These are phyloP conservation scores for Hansenula sp. DNA, from an alignment of 1,139 yeast species.

Conservation along the genomic window DNA sequence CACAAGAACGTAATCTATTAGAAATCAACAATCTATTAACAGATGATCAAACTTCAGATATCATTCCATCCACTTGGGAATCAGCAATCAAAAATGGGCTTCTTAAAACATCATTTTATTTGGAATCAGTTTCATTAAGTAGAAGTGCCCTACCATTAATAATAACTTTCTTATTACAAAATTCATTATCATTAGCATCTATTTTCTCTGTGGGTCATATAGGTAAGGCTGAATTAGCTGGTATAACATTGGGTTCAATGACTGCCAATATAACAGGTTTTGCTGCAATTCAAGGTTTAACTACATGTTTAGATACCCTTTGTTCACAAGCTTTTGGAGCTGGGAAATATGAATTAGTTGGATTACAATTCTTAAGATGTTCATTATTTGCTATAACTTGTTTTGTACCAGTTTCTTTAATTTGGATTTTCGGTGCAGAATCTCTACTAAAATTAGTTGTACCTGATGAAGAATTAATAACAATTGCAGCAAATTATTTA, in stretches of 20 bases:
- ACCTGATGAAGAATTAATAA: conserved; percentile 16
- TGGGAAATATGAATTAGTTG: conserved; percentile 35
- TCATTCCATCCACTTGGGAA: conserved; percentile 21
- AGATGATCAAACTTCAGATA: conserved; percentile 6
- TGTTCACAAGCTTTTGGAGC: conserved; percentile 53
- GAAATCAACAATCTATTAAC: conserved; percentile 15
- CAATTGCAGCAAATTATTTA: conserved; percentile 31
- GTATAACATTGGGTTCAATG: conserved; percentile 37
- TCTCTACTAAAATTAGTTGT: conserved; percentile 15
- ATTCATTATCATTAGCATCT: conserved; percentile 43
- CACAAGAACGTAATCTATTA: conserved; percentile 19
- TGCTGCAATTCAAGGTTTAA: conserved; percentile 51
- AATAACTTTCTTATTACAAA: conserved; percentile 46
- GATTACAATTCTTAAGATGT: conserved; percentile 39
- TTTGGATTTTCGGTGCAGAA: conserved; percentile 29
- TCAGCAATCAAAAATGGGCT: conserved; percentile 18
- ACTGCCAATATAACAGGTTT: conserved; percentile 43
- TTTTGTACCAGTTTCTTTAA: conserved; percentile 30
- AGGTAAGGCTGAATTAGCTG: conserved; percentile 44
- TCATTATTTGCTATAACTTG: conserved; percentile 35
- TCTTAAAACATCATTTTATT: conserved; percentile 14
- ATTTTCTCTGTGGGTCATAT: conserved; percentile 48
- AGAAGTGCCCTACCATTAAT: conserved; percentile 41
- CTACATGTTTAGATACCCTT: conserved; percentile 48
- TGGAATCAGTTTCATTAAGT: conserved; percentile 17